Percentiles rank a stretch among this genome's conserved stretches.
phyloP scores from a whole-genome alignment of 768 basidiomycete species.

The Gelatoporia subvermispora region DNA sequence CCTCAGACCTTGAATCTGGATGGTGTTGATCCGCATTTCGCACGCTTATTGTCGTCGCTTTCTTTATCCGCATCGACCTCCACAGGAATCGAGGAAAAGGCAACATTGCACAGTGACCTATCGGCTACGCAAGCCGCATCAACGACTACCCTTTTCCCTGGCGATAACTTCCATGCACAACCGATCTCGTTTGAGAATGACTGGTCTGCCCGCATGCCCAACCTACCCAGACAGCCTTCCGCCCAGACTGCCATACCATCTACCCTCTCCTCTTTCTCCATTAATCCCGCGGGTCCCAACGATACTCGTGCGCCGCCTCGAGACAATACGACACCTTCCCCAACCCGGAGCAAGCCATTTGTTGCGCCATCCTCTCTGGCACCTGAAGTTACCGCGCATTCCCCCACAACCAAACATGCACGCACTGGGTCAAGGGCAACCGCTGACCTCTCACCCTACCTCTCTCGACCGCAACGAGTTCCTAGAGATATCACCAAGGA shows the following conservation, averaged over 20 bases:
- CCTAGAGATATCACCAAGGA: constrained; percentile 49
- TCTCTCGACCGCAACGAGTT: constrained; percentile 36
- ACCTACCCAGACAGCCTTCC: too few relatives aligned
- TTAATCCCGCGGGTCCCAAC: not conserved
- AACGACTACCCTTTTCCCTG: not conserved
- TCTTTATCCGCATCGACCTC: constrained; percentile 49
- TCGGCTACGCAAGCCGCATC: constrained; percentile 3
- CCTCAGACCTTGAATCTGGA: constrained; percentile 26
- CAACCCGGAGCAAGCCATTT: not conserved
- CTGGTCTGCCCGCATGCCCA: constrained; percentile 9
- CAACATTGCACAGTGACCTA: too few relatives aligned
- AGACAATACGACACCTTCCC: not conserved
- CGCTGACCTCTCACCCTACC: constrained; percentile 68
- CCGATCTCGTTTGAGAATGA: not conserved
- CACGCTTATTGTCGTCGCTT: constrained; percentile 58
- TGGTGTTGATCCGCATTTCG: constrained; percentile 64
- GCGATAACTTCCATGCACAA: not conserved
- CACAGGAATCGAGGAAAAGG: constrained; percentile 7
- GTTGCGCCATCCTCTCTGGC: constrained; percentile 1
- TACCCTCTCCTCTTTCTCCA: not conserved
- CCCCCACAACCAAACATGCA: constrained; percentile 11
- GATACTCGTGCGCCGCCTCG: not conserved
- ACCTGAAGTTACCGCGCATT: not conserved
- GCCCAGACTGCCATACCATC: not conserved
- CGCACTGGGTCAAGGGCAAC: constrained; percentile 41